A percentile compares a stretch with the other conserved stretches of the same genome.
phyloP scores from a whole-genome alignment of 176 grass and related monocot genomes.

The Secale cereale region DNA sequence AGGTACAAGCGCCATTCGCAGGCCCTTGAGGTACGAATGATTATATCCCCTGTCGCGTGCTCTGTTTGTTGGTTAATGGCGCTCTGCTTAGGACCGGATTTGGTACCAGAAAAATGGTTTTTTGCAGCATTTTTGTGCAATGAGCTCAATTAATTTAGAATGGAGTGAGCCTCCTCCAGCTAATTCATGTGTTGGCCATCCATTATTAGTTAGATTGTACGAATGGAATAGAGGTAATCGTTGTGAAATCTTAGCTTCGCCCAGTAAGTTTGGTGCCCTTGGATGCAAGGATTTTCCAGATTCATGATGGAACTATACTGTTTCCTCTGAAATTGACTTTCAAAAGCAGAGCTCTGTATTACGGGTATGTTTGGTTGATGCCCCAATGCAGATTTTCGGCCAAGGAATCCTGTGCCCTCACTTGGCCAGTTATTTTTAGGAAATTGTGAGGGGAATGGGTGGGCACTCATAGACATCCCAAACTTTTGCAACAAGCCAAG shows the following conservation, averaged over 20 bases:
- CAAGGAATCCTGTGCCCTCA: not conserved
- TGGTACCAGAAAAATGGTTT: not conserved
- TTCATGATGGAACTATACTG: not conserved
- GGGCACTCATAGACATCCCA: not conserved
- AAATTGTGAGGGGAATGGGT: not conserved
- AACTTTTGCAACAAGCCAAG: not conserved
- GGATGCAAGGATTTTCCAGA: not conserved
- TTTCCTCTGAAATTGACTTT: not conserved
- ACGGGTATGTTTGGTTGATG: not conserved
- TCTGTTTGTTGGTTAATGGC: not conserved
- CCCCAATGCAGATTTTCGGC: not conserved
- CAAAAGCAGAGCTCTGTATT: not conserved
- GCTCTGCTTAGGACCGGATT: not conserved
- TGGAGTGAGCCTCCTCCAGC: not conserved
- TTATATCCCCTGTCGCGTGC: not conserved
- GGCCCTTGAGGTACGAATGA: conserved; percentile 53
- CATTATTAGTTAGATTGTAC: not conserved
- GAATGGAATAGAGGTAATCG: not conserved
- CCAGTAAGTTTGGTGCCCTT: not conserved
- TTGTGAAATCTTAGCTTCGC: not conserved
- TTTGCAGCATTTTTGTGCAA: not conserved
- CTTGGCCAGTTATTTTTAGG: not conserved
- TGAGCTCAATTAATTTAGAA: not conserved
- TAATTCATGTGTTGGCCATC: not conserved
- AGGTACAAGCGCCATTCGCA: conserved; percentile 58